A percentile compares a stretch with the other conserved stretches of the same genome.
Conservation (phyloP, 2,329 filamentous ascomycete species). For the Fonsecaea multimorphosa region DNA sequence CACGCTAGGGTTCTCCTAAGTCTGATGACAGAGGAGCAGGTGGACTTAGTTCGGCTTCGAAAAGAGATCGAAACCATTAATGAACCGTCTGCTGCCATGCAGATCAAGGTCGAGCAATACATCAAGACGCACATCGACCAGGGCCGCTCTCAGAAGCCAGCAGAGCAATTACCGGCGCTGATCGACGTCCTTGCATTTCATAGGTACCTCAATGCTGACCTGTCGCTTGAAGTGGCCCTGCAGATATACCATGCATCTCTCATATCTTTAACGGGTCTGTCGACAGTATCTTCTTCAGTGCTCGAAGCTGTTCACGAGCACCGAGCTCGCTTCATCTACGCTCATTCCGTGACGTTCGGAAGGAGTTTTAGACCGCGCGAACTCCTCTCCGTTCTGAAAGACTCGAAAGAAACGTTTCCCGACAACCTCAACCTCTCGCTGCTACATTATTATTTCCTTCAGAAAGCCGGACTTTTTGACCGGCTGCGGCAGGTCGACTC, state of each 20-base stretch:
- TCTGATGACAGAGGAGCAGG: slow-evolving; percentile 46
- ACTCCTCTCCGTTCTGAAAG: slow-evolving; percentile 66
- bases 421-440: slow-evolving; percentile 76
- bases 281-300: neutral
- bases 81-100: slow-evolving; percentile 23
- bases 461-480: slow-evolving; percentile 74
- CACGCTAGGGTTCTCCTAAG: slow-evolving; percentile 50
- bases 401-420: slow-evolving; percentile 70
- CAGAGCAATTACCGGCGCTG: slow-evolving; percentile 59
- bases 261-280: neutral
- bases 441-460: slow-evolving; percentile 75
- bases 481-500: slow-evolving; percentile 69
- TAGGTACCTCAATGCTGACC: slow-evolving; percentile 64
- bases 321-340: slow-evolving; percentile 61
- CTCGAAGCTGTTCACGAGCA: slow-evolving; percentile 27
- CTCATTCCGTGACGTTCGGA: slow-evolving; percentile 67
- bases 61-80: slow-evolving; percentile 23
- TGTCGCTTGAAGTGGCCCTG: slow-evolving; percentile 47
- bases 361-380: slow-evolving; percentile 69
- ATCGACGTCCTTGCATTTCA: slow-evolving; percentile 70
- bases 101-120: slow-evolving; percentile 51
- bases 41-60: slow-evolving; percentile 44
- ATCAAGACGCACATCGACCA: slow-evolving; percentile 62
- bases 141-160: slow-evolving; percentile 56
- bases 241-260: slow-evolving; percentile 43